Evolutionary conservation across 305 asterid genomes (phyloP), one percentile per base, ranked within the genome.

Genomic region (Solanum aculeatissimum): DNA sequence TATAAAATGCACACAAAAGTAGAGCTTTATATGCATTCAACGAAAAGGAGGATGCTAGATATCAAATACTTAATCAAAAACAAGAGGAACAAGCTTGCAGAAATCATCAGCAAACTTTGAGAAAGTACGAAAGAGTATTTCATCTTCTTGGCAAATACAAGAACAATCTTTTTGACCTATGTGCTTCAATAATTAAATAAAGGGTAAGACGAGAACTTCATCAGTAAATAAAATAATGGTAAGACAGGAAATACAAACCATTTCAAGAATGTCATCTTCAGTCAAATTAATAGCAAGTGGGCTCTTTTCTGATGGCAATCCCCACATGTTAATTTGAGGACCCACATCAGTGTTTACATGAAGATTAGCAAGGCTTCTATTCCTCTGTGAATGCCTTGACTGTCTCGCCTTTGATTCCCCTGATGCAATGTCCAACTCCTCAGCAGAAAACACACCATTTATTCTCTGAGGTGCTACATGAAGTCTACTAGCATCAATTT

Each of bases 241-340:
- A 79, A 87, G 85, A 87, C 72, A 86, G 88, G 86, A 87, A 86
- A 83, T 68, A 88, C 85, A 68, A 89, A 94, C 97, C 99, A 95
- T 96, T 84, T 94, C 94, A 84, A 96, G 93, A 85, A 96, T 89
- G 91, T 95, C 98, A 86, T 96, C 97, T 84, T 96, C 98, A 60
- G 98, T 95, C 84, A 96, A 83, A 85, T 89, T 88, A 91, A 94
- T 90, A 77, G 83, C 84, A 80, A 89, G 75, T 12, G 90, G 89
- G 83, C 87, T 89, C 87, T 92, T 86, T 42, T 92, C 96, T 82
- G 92, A 88, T 86, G 98, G 87, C 87, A 87, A 84, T 42, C 94
- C 92, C 92, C 91, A 90, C 84, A 72, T 91, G 87, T 86, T 88
- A 85, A 42, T 79, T 83, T 60, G 90, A 80, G 92, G 88, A 85